Evolutionary conservation across 306 rosid genomes (phyloP).

Genomic region (Clitoria ternatea): DNA sequence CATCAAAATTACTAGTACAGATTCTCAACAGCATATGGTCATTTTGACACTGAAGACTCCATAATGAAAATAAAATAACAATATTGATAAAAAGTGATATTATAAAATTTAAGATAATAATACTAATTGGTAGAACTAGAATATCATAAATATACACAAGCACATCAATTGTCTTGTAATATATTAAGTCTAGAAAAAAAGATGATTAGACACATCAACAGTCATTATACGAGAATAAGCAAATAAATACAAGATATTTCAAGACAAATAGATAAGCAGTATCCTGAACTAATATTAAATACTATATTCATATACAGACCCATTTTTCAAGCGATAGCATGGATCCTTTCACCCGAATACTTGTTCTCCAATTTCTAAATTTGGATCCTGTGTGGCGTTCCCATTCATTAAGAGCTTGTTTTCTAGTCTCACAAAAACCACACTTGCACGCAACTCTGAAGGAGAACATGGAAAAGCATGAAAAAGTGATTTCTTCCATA

Average conservation of each 20-base stretch:
- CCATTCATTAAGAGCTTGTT: constrained; percentile 80
- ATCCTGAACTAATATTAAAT: constrained; percentile 13
- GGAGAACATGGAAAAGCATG: constrained; percentile 20
- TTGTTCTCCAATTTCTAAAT: constrained; percentile 75
- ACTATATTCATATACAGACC: constrained; percentile 44
- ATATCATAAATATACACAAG: not conserved
- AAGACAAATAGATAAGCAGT: not conserved
- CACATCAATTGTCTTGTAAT: not conserved
- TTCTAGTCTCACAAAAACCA: constrained; percentile 61
- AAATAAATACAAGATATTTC: not conserved
- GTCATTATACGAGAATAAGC: constrained; percentile 1
- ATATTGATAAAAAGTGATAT: not conserved
- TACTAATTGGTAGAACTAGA: not conserved
- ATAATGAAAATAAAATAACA: constrained; percentile 1
- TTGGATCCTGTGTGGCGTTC: constrained; percentile 81
- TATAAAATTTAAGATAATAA: constrained; percentile 3
- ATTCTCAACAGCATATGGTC: not conserved
- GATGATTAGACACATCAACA: not conserved
- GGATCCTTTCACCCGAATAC: constrained; percentile 70
- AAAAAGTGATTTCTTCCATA: not conserved
- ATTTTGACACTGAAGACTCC: constrained; percentile 4
- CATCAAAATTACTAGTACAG: not conserved
- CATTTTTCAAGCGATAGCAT: constrained; percentile 79
- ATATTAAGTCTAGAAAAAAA: not conserved
- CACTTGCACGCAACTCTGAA: constrained; percentile 82